Base-by-base conservation (phyloP, 345 rosid species). In the Eucalyptus marginata region DNA sequence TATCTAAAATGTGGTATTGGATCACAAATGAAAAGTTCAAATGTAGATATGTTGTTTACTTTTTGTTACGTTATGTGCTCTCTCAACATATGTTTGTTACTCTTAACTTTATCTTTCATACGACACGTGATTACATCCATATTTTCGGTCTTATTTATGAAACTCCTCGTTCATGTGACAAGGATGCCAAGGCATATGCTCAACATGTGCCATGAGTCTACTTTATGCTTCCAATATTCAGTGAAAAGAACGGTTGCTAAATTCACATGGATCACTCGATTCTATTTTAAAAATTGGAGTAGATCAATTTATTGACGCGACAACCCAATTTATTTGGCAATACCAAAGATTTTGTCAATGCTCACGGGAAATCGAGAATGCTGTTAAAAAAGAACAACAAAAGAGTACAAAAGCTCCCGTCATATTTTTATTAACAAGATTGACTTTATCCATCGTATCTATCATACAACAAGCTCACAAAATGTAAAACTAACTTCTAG, bases 301-400 rank as follows among this genome's bases (percentile, higher is more conserved):
- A 62, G 33, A 29, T 29, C 12, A 8, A 9, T 17, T 33, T 33
- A 33, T 10, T 18, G 24, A 9, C 2, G 0, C 2, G 13, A 11
- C 2, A 6, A 20, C 8, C 25, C 4, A 16, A 36, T 18, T 71
- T 24, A 5, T 71, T 36, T 13, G 4, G 3, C 1, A 2, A 20
- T 2, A 36, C 1, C 7, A 18, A 76, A 20, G 2, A 36, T 76
- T 22, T 2, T 3, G 13, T 9, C 2, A 0, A 6, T 40, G 5
- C 83, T 4, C 12, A 76, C 2, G 5, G 27, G 27, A 20, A 76
- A 76, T 76, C 2, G 2, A 18, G 46, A 36, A 36, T 36, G 8
- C 5, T 20, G 83, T 7, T 2, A 33, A 3, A 59, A 29, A 71
- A 31, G 16, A 31, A 31, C 10, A 68, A 31, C 25, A 68, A 7